Conservation (phyloP, 2,329 filamentous ascomycete genomes). For the Fusarium temperatum region DNA sequence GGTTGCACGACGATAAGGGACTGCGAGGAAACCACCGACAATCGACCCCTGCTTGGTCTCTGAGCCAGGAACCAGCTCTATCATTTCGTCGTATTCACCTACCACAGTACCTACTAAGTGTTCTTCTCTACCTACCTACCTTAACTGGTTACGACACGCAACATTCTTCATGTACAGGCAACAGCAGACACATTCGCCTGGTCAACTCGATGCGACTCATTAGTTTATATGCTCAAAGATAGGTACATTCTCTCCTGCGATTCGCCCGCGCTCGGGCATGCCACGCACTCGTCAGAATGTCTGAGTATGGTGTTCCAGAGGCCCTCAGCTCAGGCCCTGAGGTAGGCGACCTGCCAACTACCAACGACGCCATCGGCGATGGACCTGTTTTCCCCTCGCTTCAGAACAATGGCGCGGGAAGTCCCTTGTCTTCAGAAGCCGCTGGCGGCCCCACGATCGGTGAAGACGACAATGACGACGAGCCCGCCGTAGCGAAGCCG, state of each 20-base stretch:
- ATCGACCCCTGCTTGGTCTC: not conserved
- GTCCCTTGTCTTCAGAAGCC: conserved; percentile 39
- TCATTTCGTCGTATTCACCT: not conserved
- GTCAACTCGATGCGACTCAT: not conserved
- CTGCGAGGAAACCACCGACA: not conserved
- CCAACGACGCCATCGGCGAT: conserved; percentile 29
- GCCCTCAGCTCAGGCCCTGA: conserved; percentile 28
- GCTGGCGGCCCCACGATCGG: conserved; percentile 34
- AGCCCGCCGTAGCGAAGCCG: conserved; percentile 65
- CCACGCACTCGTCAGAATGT: conserved; percentile 31
- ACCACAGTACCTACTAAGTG: not conserved
- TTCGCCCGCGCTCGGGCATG: conserved; percentile 10
- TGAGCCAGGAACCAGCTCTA: not conserved
- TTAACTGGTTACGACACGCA: not conserved
- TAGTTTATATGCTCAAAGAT: not conserved
- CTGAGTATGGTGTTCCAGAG: conserved; percentile 39
- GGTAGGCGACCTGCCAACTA: conserved; percentile 24
- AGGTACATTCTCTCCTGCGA: not conserved
- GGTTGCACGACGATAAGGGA: conserved; percentile 19
- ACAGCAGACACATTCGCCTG: not conserved
- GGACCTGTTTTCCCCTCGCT: conserved; percentile 48
- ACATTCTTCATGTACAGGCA: not conserved
- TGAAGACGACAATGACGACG: conserved; percentile 67
- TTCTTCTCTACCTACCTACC: not conserved
- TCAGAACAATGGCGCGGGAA: conserved; percentile 48